Evolutionary conservation across 129 eudicot species (phyloP), one percentile per base, ranked within the genome.

Genomic region (Apium graveolens): DNA sequence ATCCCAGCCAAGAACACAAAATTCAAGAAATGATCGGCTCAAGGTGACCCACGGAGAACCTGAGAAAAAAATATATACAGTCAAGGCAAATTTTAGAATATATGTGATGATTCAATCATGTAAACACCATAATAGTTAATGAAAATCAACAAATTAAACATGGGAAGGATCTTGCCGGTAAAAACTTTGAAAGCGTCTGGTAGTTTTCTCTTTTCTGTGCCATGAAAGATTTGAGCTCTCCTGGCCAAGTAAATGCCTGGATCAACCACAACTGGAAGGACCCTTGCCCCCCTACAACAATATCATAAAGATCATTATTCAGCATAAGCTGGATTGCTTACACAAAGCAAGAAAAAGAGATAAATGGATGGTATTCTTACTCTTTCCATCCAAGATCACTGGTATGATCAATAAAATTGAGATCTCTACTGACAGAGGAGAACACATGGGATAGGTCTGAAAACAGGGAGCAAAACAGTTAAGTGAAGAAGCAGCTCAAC

Each of bases 381-480:
- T 92, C 97, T 90, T 92, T 96, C 95, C 95, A 96, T 81, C 95
- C 97, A 72, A 96, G 99, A 78, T 96, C 99, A 86, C 97, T 89
- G 70, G 97, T 87, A 87, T 96, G 97, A 80, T 96, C 99, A 14
- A 96, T 89, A 83, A 96, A 96, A 88, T 92, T 96, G 81, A 90
- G 80, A 75, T 92, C 96, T 86, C 97, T 86, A 75, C 86, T 85
- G 53, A 96, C 84, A 21, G 96, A 81, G 55, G 97, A 96, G 89
- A 96, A 92, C 60, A 90, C 97, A 82, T 90, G 97, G 76, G 99
- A 91, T 81, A 96, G 80, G 72, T 92, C 99, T 96, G 99, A 74
- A 79, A 91, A 57, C 71, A 84, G 41, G 80, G 17, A 83, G 42
- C 39, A 75, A 17, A 49, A 24, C 27, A 3, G 75, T 13, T 46